These are phyloP conservation scores for Plenodomus lindquistii DNA, from an alignment of 2,329 filamentous ascomycete species.

Conservation along the genomic window DNA sequence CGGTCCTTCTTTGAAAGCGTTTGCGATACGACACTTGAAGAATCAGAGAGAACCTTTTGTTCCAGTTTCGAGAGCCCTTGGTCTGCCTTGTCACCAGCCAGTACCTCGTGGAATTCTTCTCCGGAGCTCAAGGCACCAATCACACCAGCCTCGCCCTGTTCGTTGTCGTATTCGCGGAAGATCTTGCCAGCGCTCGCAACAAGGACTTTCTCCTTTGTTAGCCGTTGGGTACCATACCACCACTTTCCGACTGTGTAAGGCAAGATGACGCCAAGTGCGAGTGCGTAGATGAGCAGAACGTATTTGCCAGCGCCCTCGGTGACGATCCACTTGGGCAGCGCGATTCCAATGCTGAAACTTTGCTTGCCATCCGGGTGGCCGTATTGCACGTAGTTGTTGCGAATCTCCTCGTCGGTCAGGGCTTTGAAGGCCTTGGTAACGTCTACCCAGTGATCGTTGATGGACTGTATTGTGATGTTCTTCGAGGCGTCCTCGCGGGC, in stretches of 20 bases:
- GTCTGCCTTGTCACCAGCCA: slow-evolving; percentile 79
- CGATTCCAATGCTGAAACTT: slow-evolving; percentile 96
- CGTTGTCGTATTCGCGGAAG: slow-evolving; percentile 89
- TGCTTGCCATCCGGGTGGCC: slow-evolving; percentile 98
- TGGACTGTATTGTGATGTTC: slow-evolving; percentile 82
- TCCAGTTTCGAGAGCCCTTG: slow-evolving; percentile 82
- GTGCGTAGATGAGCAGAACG: slow-evolving; percentile 85
- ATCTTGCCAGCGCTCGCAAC: slow-evolving; percentile 93
- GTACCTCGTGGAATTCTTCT: slow-evolving; percentile 77
- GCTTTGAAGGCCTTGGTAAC: slow-evolving; percentile 98
- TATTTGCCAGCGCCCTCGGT: slow-evolving; percentile 95
- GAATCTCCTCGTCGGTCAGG: slow-evolving; percentile 93
- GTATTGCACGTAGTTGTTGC: slow-evolving; percentile 95
- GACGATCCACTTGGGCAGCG: slow-evolving; percentile 88
- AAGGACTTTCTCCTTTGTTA: slow-evolving; percentile 90
- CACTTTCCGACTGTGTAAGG: slow-evolving; percentile 94
- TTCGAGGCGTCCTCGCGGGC: slow-evolving; percentile 77
- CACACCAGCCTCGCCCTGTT: slow-evolving; percentile 78
- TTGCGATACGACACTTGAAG: slow-evolving; percentile 55
- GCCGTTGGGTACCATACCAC: slow-evolving; percentile 96
- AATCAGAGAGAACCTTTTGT: slow-evolving; percentile 71
- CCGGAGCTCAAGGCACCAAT: slow-evolving; percentile 81
- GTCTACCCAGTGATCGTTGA: slow-evolving; percentile 91
- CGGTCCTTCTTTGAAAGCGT: slow-evolving; percentile 75
- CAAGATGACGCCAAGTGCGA: slow-evolving; percentile 83